A percentile compares a stretch with the other conserved stretches of the same genome.
Conservation (phyloP, 169 alveolate species). For the Toxoplasma gondii region DNA sequence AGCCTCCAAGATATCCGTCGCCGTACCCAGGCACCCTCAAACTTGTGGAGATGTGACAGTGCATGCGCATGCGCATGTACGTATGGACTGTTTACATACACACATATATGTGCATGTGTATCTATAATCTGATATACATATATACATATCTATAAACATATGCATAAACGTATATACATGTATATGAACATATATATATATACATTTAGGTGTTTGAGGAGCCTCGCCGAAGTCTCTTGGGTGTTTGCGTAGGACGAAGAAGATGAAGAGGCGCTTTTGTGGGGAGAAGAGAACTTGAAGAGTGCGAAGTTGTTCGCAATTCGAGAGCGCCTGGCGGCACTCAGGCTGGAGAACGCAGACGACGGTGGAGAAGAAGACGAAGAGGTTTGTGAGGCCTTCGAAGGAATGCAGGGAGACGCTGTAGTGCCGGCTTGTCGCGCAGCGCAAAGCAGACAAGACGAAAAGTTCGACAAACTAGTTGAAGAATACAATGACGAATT, state of each 20-base stretch:
- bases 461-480: not conserved
- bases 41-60: not conserved
- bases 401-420: not conserved
- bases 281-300: conserved; percentile 4
- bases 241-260: not conserved
- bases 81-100: not conserved
- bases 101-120: not conserved
- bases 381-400: not conserved
- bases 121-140: not conserved
- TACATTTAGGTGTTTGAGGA: not conserved
- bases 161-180: not conserved
- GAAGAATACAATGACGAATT: conserved; percentile 26
- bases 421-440: not conserved
- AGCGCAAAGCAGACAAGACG: not conserved
- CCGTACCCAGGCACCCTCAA: not conserved
- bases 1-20: not conserved
- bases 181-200: not conserved
- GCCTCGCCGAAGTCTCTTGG: not conserved
- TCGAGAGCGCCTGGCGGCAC: not conserved
- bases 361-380: not conserved
- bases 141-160: not conserved
- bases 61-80: not conserved
- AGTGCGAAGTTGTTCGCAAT: conserved; percentile 5
- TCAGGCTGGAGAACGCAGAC: not conserved
- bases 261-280: conserved; percentile 1